Base-by-base conservation (phyloP, 2,329 filamentous ascomycete genomes). In the Fusarium falciforme region DNA sequence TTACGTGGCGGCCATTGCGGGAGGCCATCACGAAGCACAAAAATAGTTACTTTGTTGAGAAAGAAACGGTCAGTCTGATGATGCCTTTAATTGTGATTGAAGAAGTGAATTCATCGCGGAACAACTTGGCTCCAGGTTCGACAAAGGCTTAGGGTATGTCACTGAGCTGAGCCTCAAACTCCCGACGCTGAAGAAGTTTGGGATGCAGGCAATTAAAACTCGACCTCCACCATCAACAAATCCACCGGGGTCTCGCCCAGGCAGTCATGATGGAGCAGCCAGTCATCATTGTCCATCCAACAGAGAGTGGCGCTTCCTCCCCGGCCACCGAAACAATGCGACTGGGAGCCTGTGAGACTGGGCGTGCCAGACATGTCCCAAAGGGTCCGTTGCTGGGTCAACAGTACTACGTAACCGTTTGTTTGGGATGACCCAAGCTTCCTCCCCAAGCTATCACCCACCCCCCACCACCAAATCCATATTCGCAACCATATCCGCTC, bases 361-460 rank as follows among this genome's bases (percentile, higher is more conserved):
- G 63, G 63, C 65, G 62, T 66, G 61, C 59, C 61, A 61, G 62
- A 52, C 42, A 33, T 69, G 68, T 38, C 68, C 64, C 20, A 52
- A 59, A 38, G 10, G 14, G 33, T 10, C 6, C n/a, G 72, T 74
- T 74, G 72, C 49, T 22, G 59, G 63, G 72, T 67, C 72, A 74
- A 74, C 72, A 16, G n/a, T 31, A n/a, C 64, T 40, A 74, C 69
- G 71, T 74, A 75, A 73, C 52, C 52, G 29, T 74, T 73, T 74
- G 72, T 75, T 74, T 74, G 61, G 72, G 38, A 66, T 61, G 33
- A 62, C 44, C 60, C 60, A 62, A 62, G 54, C 61, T 65, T 29
- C 60, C 61, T 55, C 65, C 55, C 64, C 25, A 40, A 64, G 40
- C 62, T 47, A 63, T 40, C 55, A 36, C 25, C 70, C 68, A 70